These are phyloP conservation scores for Nakazawaea siamensis DNA, from an alignment of 805 yeast genomes.

Conservation along the genomic window DNA sequence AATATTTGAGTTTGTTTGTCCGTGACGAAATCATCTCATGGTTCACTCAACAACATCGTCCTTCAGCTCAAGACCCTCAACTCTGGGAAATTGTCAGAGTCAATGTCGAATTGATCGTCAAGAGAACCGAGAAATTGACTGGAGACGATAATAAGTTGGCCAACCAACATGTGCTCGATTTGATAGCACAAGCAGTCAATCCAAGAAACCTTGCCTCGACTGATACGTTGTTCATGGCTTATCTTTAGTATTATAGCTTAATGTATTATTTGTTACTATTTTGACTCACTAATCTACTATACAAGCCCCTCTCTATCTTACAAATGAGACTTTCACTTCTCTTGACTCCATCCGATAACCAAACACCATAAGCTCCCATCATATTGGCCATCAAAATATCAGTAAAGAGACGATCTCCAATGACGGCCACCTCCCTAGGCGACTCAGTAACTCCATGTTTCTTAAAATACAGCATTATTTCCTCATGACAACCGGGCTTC, in stretches of 20 bases:
- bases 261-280: too few species aligned
- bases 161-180: constrained; percentile 82
- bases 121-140: constrained; percentile 62
- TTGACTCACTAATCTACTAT: constrained; percentile 3
- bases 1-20: constrained; percentile 86
- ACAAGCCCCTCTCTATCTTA: constrained; percentile 37
- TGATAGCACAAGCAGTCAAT: constrained; percentile 90
- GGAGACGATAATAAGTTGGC: constrained; percentile 67
- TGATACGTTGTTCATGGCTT: constrained; percentile 94
- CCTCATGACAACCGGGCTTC: constrained; percentile 75
- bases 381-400: constrained; percentile 90
- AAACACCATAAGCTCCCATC: constrained; percentile 82
- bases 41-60: constrained; percentile 83
- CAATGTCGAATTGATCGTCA: constrained; percentile 78
- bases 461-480: constrained; percentile 54
- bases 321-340: constrained; percentile 43
- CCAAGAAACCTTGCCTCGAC: constrained; percentile 89
- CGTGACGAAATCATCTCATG: constrained; percentile 93
- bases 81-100: constrained; percentile 78
- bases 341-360: constrained; percentile 76
- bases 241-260: too few species aligned
- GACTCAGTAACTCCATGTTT: constrained; percentile 32
- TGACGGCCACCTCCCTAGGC: constrained; percentile 66
- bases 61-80: constrained; percentile 77
- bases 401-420: constrained; percentile 89